phyloP scores from a whole-genome alignment of 495 filamentous ascomycete species.

The Daldinia grandis region DNA sequence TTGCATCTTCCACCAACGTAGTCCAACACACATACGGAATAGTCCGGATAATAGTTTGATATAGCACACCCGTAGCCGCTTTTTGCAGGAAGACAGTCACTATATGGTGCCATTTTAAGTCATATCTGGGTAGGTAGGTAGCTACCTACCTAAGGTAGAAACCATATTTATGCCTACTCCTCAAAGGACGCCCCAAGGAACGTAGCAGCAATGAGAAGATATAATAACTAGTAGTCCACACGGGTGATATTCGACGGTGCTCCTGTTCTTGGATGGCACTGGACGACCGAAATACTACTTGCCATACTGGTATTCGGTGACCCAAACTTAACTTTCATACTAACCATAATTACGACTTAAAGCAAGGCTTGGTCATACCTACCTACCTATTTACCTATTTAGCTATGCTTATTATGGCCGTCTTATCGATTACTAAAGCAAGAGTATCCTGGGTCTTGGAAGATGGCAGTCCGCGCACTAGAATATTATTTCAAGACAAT shows the following conservation, averaged over 20 bases:
- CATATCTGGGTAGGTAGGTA: too few relatives aligned
- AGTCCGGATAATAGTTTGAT: conserved; percentile 8
- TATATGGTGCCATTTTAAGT: neutral
- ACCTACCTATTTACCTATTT: neutral
- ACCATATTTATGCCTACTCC: neutral
- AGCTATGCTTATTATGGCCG: neutral
- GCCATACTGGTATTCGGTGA: neutral
- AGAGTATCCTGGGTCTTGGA: neutral
- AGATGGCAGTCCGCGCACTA: neutral
- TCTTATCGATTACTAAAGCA: neutral
- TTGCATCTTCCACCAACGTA: conserved; percentile 3
- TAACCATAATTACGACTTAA: too few relatives aligned
- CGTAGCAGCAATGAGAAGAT: neutral
- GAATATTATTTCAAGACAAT: too few relatives aligned
- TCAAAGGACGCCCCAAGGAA: neutral
- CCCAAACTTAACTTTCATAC: too few relatives aligned
- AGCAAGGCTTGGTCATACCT: too few relatives aligned
- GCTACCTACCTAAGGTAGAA: neutral
- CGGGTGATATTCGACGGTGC: neutral
- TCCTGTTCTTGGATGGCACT: neutral
- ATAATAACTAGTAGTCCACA: neutral
- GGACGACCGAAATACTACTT: neutral
- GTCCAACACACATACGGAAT: neutral
- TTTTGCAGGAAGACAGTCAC: neutral
- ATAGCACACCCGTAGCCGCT: conserved; percentile 4